Percentiles rank a stretch among this genome's conserved stretches.
Evolutionary conservation across 805 yeast species (phyloP).

Genomic region (Candida odintsovae): DNA sequence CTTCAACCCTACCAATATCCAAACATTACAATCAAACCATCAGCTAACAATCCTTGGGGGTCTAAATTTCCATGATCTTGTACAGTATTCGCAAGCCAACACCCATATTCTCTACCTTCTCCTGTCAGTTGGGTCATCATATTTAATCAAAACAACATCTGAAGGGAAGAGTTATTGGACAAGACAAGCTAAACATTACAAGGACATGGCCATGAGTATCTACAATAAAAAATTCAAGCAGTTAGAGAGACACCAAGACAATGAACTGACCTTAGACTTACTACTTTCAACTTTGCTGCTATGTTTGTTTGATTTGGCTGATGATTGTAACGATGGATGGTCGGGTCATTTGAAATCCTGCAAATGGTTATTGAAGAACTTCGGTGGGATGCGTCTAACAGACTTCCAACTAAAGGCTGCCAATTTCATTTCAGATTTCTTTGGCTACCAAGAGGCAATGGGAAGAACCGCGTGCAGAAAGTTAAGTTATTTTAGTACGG

Average conservation of each 20-base stretch:
- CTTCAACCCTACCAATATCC: slow-evolving; percentile 5
- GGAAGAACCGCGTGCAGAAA: slow-evolving; percentile 10
- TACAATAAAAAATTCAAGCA: background rate
- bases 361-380: background rate
- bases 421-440: slow-evolving; percentile 5
- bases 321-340: slow-evolving; percentile 9
- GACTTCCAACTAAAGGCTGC: background rate
- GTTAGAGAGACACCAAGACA: background rate
- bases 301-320: slow-evolving; percentile 6
- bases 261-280: slow-evolving; percentile 1
- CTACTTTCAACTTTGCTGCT: slow-evolving; percentile 6
- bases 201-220: background rate
- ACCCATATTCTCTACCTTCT: slow-evolving; percentile 3
- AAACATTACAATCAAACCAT: background rate
- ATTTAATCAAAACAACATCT: slow-evolving; percentile 1
- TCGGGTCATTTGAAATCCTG: slow-evolving; percentile 4
- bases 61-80: slow-evolving; percentile 1
- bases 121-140: slow-evolving; percentile 6
- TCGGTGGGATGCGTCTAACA: background rate
- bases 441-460: slow-evolving; percentile 8
- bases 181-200: slow-evolving; percentile 1
- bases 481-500: slow-evolving; percentile 2
- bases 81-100: slow-evolving; percentile 3
- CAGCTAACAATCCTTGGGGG: background rate
- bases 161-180: slow-evolving; percentile 2